Base-by-base conservation (phyloP, 345 rosid species). In the Sonneratia alba region DNA sequence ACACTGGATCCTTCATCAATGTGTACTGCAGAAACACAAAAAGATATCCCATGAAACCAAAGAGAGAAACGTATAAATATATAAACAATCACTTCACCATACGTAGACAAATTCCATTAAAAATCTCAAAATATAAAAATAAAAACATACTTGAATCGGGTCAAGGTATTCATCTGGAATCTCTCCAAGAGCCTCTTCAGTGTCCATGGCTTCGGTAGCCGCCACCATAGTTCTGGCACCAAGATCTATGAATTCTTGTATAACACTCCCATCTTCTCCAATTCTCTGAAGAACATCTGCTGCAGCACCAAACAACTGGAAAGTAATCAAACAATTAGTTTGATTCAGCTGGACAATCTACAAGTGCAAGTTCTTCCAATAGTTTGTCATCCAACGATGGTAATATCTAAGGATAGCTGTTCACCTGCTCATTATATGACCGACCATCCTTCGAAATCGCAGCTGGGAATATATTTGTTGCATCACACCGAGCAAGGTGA, bases 111-210 rank as follows among this genome's bases (percentile, higher is more conserved):
- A 45, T 48, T 48, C 16, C 16, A 12, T 53, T 57, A 32, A 57
- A 1, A 8, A 57, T 34, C 32, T 24, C 19, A 12, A 15, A 62
- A 12, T 11, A 61, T 53, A 75, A 63, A 57, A 53, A 68, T 24
- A 67, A 36, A 34, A 74, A 80, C 71, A 74, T 86, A 87, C 96
- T 77, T 90, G 96, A 76, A 90, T 90, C 65, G 96, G 99, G 74
- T 96, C 99, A n/a, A 96, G 98, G 87, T 91, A 96, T 81, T 92
- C 99, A 27, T 96, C 99, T 0, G 98, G 99, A 77, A 88, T 86
- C 70, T 94, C 98, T 72, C 99, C 98, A 18, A 96, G 97, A 69
- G 87, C 74, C 73, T 91, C 98, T 86, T 96, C 99, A 69, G 98
- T 75, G 62, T 96, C 98, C 96, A 91, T 83, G 72, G 98, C 99